Evolutionary conservation across 1,139 yeast genomes (phyloP).

Genomic region (Saccharomyces hybrid): DNA sequence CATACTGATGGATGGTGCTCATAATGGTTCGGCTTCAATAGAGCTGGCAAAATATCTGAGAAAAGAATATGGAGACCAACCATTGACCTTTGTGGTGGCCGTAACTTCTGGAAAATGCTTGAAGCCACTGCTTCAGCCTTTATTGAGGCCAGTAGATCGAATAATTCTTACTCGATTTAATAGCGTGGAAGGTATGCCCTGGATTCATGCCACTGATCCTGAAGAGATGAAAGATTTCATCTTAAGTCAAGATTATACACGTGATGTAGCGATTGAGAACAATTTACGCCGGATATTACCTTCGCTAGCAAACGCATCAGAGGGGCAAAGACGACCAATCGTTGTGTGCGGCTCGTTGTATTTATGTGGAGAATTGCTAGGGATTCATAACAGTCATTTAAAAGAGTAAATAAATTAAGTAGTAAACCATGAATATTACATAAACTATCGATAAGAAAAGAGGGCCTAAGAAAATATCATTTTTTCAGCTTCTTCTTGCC

Average conservation of each 20-base stretch:
- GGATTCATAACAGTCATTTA: constrained; percentile 28
- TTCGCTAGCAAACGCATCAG: background rate
- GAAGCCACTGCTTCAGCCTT: constrained; percentile 42
- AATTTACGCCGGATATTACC: background rate
- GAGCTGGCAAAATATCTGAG: constrained; percentile 48
- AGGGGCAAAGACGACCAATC: constrained; percentile 29
- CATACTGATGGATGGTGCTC: constrained; percentile 82
- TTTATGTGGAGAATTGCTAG: constrained; percentile 60
- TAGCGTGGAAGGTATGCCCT: constrained; percentile 83
- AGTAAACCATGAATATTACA: background rate
- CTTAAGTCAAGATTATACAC: constrained; percentile 24
- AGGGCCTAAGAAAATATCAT: background rate
- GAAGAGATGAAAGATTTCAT: constrained; percentile 36
- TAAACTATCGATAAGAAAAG: background rate
- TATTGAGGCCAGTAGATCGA: constrained; percentile 45
- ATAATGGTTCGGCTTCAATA: constrained; percentile 74
- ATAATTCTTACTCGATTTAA: constrained; percentile 60
- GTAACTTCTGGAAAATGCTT: constrained; percentile 68
- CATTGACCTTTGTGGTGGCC: constrained; percentile 60
- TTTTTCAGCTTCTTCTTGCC: constrained; percentile 3
- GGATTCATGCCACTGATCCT: constrained; percentile 55
- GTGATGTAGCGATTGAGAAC: constrained; percentile 16
- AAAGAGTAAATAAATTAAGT: constrained; percentile 1
- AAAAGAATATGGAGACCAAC: constrained; percentile 25
- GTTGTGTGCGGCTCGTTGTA: constrained; percentile 77